Conservation (phyloP, 352 stramenopile genomes). For the Globisporangium polare region DNA sequence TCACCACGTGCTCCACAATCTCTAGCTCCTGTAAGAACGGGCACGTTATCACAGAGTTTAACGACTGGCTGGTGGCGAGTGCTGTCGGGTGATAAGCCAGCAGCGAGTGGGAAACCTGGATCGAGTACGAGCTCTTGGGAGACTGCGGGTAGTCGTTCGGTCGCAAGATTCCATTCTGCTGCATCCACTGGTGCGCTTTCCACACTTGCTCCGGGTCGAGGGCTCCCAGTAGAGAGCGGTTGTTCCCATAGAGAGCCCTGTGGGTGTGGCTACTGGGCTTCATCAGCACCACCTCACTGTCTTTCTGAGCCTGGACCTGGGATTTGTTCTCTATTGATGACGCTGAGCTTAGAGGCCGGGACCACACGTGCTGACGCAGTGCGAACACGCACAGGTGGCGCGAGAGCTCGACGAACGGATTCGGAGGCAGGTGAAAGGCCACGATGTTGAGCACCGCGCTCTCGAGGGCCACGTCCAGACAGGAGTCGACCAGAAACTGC, state of each 20-base stretch:
- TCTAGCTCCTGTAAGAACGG: conserved; percentile 14
- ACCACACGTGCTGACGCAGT: conserved; percentile 29
- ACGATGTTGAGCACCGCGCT: conserved; percentile 49
- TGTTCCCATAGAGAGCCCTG: conserved; percentile 14
- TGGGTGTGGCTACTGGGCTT: not conserved
- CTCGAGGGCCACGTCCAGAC: conserved; percentile 44
- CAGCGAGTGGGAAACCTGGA: conserved; percentile 23
- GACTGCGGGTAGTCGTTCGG: conserved; percentile 22
- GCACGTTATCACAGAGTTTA: not conserved
- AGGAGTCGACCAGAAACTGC: conserved; percentile 42
- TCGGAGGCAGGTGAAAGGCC: conserved; percentile 32
- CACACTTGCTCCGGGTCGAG: conserved; percentile 14
- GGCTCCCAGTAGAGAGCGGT: conserved; percentile 15
- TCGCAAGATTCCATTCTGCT: conserved; percentile 17
- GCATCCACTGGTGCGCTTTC: conserved; percentile 22
- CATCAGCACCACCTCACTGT: not conserved
- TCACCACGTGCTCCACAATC: conserved; percentile 35
- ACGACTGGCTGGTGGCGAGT: not conserved
- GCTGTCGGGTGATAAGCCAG: conserved; percentile 23
- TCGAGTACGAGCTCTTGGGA: conserved; percentile 40
- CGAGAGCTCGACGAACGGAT: conserved; percentile 45
- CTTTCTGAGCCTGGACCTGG: not conserved
- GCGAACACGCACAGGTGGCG: conserved; percentile 34
- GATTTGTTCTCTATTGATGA: not conserved
- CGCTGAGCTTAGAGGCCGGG: not conserved